Evolutionary conservation across 2,329 filamentous ascomycete genomes (phyloP).

Genomic region (Penicillium sp.): DNA sequence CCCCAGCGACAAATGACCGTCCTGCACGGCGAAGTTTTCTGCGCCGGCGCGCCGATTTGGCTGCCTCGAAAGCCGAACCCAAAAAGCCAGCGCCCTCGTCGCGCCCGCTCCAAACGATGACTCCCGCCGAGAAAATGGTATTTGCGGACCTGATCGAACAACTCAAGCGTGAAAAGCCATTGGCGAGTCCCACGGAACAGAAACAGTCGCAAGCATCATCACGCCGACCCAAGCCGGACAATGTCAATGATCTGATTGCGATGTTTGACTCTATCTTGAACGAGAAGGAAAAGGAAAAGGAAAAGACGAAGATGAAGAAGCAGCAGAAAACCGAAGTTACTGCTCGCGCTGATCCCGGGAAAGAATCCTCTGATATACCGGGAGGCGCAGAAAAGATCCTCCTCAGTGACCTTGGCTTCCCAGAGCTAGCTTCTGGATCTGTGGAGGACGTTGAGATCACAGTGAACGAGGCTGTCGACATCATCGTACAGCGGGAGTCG

Average conservation of each 20-base stretch:
- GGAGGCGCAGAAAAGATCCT: slow-evolving; percentile 3
- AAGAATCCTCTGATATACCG: background rate
- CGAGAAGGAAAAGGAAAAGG: background rate
- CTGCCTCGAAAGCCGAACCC: slow-evolving; percentile 1
- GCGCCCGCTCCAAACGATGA: slow-evolving; percentile 17
- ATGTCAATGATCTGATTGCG: background rate
- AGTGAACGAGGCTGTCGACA: slow-evolving; percentile 20
- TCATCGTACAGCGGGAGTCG: slow-evolving; percentile 29
- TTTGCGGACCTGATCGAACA: slow-evolving; percentile 22
- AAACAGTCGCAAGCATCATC: background rate
- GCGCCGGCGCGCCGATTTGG: slow-evolving; percentile 17
- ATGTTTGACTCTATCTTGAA: background rate
- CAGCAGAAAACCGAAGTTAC: background rate
- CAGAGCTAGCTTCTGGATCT: slow-evolving; percentile 7
- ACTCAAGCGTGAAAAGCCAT: slow-evolving; percentile 7
- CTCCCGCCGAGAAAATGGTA: slow-evolving; percentile 16
- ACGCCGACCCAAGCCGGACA: background rate
- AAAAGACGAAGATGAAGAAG: background rate
- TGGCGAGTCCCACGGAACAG: background rate
- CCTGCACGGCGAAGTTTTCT: slow-evolving; percentile 21
- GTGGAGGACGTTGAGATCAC: slow-evolving; percentile 14
- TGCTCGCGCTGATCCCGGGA: background rate
- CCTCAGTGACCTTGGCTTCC: slow-evolving; percentile 17
- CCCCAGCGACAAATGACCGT: background rate
- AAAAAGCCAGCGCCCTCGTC: background rate